Percentiles rank a stretch among this genome's conserved stretches.
phyloP scores from a whole-genome alignment of 1,284 basidiomycete species.

The Volvariella surrecta region DNA sequence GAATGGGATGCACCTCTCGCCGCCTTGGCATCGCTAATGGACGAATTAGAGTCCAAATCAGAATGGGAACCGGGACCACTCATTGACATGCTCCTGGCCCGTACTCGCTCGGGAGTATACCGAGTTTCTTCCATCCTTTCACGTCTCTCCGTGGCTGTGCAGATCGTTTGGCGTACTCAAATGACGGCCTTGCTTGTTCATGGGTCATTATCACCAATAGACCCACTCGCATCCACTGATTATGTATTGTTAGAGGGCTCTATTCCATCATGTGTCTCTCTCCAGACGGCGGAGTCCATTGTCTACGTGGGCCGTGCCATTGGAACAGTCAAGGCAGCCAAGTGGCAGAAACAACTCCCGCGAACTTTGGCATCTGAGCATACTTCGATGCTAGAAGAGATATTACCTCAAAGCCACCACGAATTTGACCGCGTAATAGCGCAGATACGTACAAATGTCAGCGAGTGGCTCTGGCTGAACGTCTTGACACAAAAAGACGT shows the following conservation, averaged over 20 bases:
- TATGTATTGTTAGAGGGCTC: conserved; percentile 52
- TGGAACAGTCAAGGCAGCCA: conserved; percentile 74
- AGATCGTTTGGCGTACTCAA: conserved; percentile 73
- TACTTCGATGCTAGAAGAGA: conserved; percentile 52
- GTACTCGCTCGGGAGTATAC: conserved; percentile 69
- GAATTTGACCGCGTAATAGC: conserved; percentile 67
- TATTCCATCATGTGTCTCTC: conserved; percentile 67
- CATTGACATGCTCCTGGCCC: conserved; percentile 65
- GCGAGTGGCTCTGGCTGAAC: conserved; percentile 89
- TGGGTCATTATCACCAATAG: conserved; percentile 52
- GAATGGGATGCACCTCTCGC: conserved; percentile 79
- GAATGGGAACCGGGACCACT: conserved; percentile 67
- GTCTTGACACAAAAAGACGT: conserved; percentile 80
- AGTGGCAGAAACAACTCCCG: conserved; percentile 71
- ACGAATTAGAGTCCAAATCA: conserved; percentile 45
- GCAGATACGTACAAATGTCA: conserved; percentile 63
- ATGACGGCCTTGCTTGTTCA: conserved; percentile 73
- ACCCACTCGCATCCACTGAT: conserved; percentile 48
- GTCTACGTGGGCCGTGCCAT: conserved; percentile 83
- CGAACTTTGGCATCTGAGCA: conserved; percentile 54
- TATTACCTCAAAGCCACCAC: conserved; percentile 66
- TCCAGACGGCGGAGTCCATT: conserved; percentile 71
- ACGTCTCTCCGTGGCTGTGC: conserved; percentile 62
- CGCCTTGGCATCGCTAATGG: conserved; percentile 54
- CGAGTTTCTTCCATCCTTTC: conserved; percentile 64